Conservation (phyloP, 2,329 filamentous ascomycete genomes). For the Amphichorda felina region DNA sequence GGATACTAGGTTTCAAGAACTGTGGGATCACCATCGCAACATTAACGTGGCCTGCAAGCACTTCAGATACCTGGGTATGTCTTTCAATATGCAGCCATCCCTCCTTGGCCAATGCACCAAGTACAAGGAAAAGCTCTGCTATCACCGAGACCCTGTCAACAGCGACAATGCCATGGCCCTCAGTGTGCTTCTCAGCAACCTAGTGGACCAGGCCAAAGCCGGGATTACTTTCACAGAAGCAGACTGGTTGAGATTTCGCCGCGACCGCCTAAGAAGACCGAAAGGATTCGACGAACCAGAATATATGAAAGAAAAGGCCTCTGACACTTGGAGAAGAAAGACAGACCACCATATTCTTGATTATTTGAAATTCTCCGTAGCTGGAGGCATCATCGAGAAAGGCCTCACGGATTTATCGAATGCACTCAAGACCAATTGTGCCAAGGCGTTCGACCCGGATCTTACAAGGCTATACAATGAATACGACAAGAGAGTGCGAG, state of each 20-base stretch:
- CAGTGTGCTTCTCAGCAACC: constrained; percentile 35
- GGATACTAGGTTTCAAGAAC: constrained; percentile 29
- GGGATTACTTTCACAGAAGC: constrained; percentile 33
- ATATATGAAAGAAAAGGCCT: constrained; percentile 28
- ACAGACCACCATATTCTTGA: constrained; percentile 44
- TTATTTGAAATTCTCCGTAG: constrained; percentile 43
- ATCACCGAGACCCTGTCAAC: constrained; percentile 40
- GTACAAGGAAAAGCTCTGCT: constrained; percentile 51
- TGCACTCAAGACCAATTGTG: constrained; percentile 6
- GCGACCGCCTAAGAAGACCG: neutral
- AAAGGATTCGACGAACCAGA: constrained; percentile 19
- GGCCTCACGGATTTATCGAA: constrained; percentile 22
- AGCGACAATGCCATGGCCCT: constrained; percentile 31
- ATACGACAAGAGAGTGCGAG: constrained; percentile 17
- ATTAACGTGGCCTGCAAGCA: constrained; percentile 19
- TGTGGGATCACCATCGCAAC: constrained; percentile 18
- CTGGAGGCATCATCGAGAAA: constrained; percentile 25
- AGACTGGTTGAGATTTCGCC: constrained; percentile 26
- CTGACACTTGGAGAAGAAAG: constrained; percentile 6
- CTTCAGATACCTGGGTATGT: constrained; percentile 41
- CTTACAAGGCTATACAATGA: constrained; percentile 18
- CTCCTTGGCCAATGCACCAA: constrained; percentile 53
- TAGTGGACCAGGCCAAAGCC: constrained; percentile 49
- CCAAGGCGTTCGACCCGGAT: constrained; percentile 23
- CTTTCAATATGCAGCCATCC: constrained; percentile 43